Conservation (phyloP, 140 eudicot genomes). For the Oenanthe javanica region DNA sequence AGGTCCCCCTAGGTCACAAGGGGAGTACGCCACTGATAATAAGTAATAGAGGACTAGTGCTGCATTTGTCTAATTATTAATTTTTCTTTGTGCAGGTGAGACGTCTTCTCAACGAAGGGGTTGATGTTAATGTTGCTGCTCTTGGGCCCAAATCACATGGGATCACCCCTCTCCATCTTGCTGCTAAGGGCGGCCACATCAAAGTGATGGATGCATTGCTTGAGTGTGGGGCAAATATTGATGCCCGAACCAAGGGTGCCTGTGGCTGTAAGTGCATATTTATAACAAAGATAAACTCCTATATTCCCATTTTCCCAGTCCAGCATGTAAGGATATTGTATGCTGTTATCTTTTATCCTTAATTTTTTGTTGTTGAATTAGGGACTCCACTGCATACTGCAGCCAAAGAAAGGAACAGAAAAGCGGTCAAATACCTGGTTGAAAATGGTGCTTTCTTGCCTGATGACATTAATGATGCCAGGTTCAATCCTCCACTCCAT, state of each 20-base stretch:
- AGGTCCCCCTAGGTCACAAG: too few relatives aligned
- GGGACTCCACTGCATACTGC: conserved; percentile 99
- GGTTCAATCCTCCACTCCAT: conserved; percentile 94
- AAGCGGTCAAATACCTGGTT: conserved; percentile 64
- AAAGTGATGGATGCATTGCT: conserved; percentile 88
- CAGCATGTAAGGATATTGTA: not conserved
- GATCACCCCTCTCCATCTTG: conserved; percentile 95
- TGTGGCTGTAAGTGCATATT: conserved; percentile 76
- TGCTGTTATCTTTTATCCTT: not conserved
- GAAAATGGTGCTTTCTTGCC: conserved; percentile 97
- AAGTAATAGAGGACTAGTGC: not conserved
- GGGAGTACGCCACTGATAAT: too few relatives aligned
- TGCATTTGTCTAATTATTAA: not conserved
- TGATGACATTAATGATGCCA: conserved; percentile 66
- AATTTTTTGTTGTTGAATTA: conserved; percentile 15
- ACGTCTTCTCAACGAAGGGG: conserved; percentile 81
- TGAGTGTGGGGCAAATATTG: conserved; percentile 93
- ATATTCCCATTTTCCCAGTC: not conserved
- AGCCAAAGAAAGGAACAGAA: conserved; percentile 80
- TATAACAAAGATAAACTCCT: not conserved
- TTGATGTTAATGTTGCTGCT: conserved; percentile 88
- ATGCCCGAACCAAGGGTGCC: conserved; percentile 95
- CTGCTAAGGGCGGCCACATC: conserved; percentile 96
- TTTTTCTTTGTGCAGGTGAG: conserved; percentile 54
- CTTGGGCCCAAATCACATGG: conserved; percentile 92